Evolutionary conservation across 148 eudicot genomes (phyloP).

Genomic region (Silene latifolia): DNA sequence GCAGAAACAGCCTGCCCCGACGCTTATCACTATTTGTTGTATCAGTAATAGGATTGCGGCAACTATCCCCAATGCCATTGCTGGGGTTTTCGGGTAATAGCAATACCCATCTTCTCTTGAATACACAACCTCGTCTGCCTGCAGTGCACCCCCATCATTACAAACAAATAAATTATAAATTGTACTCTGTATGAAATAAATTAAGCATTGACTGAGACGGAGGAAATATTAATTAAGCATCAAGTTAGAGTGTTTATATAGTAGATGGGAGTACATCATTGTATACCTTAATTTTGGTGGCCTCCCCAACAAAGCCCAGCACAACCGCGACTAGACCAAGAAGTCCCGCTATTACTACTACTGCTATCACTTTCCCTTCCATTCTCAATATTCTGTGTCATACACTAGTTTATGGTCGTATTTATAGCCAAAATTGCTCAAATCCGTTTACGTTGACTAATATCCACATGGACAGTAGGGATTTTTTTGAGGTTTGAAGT

Average conservation of each 20-base stretch:
- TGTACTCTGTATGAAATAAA: no score
- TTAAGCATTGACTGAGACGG: no score
- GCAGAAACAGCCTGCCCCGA: constrained; percentile 20
- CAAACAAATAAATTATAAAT: no score
- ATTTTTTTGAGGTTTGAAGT: no score
- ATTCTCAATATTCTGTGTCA: no score
- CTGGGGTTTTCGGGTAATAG: constrained; percentile 15
- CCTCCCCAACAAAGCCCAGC: constrained; percentile 15
- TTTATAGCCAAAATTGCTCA: no score
- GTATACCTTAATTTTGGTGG: constrained; percentile 13
- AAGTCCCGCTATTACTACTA: not conserved
- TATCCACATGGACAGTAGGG: no score
- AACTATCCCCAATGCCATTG: constrained; percentile 11
- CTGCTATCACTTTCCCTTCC: not conserved
- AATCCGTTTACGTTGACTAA: no score
- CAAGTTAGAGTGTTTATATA: no score
- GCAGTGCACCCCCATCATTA: not conserved
- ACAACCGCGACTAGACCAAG: constrained; percentile 13
- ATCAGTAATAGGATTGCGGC: constrained; percentile 7
- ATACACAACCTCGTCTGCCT: not conserved
- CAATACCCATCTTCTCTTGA: not conserved
- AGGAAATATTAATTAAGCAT: no score
- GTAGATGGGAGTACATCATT: no score
- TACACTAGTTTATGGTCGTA: no score
- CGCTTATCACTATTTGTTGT: constrained; percentile 14